phyloP scores from a whole-genome alignment of 2,329 filamentous ascomycete species.

The Mariannaea sp. region DNA sequence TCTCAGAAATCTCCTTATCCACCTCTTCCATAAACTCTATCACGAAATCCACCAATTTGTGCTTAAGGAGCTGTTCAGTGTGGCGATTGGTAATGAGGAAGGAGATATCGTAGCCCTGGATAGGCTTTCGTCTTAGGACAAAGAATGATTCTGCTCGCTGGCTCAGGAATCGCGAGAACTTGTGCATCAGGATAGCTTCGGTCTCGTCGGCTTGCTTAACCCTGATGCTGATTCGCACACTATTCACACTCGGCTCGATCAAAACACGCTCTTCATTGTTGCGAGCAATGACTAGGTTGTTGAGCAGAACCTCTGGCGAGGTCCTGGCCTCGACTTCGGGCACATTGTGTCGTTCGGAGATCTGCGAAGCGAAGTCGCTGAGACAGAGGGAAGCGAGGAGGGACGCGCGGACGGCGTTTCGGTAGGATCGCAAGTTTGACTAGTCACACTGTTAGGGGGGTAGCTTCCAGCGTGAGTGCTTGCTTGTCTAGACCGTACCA shows the following conservation, averaged over 20 bases:
- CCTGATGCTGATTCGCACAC: conserved; percentile 94
- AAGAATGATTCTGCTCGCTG: conserved; percentile 62
- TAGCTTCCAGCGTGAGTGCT: no score
- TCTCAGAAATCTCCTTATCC: no score
- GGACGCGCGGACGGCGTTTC: no score
- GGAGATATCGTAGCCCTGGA: conserved; percentile 51
- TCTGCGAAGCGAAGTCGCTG: conserved; percentile 97
- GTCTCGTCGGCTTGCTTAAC: conserved; percentile 99
- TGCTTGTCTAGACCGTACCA: no score
- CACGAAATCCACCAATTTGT: no score
- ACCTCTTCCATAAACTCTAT: no score
- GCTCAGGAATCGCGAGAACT: conserved; percentile 95
- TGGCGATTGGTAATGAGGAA: no score
- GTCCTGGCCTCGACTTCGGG: conserved; percentile 87
- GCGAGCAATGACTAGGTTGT: conserved; percentile 85
- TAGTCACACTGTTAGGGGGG: no score
- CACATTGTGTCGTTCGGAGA: conserved; percentile 65
- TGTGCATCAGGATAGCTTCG: conserved; percentile 96
- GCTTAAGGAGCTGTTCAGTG: no score
- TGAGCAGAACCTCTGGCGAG: conserved; percentile 91
- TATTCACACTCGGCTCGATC: conserved; percentile 97
- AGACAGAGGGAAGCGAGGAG: conserved; percentile 44
- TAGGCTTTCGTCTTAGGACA: conserved; percentile 74
- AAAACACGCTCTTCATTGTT: conserved; percentile 98
- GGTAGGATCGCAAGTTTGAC: no score